A percentile compares a stretch with the other conserved stretches of the same genome.
Evolutionary conservation across 2,329 filamentous ascomycete species (phyloP).

Genomic region (Penicillium aurantiogriseum): DNA sequence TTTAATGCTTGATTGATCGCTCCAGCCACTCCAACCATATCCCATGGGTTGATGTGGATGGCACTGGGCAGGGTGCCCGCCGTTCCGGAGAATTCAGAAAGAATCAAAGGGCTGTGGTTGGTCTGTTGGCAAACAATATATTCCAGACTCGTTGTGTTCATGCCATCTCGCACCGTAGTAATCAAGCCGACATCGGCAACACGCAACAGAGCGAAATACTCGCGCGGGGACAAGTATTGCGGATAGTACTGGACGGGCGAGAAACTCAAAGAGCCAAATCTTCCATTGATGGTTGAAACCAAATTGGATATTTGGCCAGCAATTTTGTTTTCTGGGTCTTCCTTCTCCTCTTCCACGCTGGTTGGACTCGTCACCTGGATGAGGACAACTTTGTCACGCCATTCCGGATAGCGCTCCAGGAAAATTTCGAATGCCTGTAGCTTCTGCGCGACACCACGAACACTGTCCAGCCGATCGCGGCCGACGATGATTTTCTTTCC

Average conservation of each 20-base stretch:
- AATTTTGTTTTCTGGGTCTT: conserved; percentile 75
- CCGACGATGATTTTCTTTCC: conserved; percentile 95
- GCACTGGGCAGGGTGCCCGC: conserved; percentile 81
- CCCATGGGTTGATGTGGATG: conserved; percentile 97
- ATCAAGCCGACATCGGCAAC: conserved; percentile 90
- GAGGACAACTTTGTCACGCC: conserved; percentile 86
- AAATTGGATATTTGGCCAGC: conserved; percentile 87
- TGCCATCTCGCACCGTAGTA: conserved; percentile 91
- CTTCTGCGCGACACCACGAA: conserved; percentile 92
- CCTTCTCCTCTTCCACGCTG: conserved; percentile 73
- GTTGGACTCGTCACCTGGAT: conserved; percentile 94
- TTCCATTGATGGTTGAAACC: conserved; percentile 86
- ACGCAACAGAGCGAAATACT: conserved; percentile 92
- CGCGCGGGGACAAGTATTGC: conserved; percentile 82
- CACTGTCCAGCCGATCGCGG: conserved; percentile 87
- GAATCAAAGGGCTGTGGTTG: conserved; percentile 79
- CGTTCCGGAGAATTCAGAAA: conserved; percentile 95
- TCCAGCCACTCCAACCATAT: conserved; percentile 77
- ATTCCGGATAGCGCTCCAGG: conserved; percentile 84
- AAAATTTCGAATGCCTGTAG: conserved; percentile 92
- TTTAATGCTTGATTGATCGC: conserved; percentile 78
- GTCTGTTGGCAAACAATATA: conserved; percentile 92
- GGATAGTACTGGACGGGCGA: conserved; percentile 92
- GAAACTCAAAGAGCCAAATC: conserved; percentile 83
- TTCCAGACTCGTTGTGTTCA: conserved; percentile 96